Conservation (phyloP, 2,329 filamentous ascomycete species). For the Keithomyces neogunnii region DNA sequence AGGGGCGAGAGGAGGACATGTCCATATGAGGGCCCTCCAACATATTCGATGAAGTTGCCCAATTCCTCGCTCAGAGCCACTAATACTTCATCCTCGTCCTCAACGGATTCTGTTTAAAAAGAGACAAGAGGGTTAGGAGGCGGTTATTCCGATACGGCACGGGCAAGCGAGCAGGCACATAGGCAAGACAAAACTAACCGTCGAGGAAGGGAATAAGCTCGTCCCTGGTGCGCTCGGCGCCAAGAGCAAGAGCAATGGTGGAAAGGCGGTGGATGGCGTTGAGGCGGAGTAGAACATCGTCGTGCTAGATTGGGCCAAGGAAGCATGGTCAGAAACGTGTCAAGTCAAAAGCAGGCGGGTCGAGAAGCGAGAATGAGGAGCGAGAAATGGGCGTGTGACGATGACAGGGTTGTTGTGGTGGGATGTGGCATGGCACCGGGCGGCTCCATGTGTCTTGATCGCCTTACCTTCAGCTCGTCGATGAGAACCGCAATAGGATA, state of each 20-base stretch:
- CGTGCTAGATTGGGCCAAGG: conserved; percentile 55
- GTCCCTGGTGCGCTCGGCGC: conserved; percentile 91
- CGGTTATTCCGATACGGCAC: neutral
- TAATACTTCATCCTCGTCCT: conserved; percentile 97
- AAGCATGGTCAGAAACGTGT: conserved; percentile 16
- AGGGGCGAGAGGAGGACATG: conserved; percentile 95
- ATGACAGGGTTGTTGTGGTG: neutral
- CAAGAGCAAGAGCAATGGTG: conserved; percentile 93
- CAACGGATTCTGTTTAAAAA: conserved; percentile 71
- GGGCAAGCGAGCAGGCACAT: neutral
- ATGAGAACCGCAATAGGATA: conserved; percentile 99
- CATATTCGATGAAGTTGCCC: conserved; percentile 94
- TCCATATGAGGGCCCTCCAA: conserved; percentile 85
- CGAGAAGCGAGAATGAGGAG: conserved; percentile 7
- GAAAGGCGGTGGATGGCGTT: conserved; percentile 98
- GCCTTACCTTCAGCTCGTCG: conserved; percentile 91
- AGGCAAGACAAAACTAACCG: conserved; percentile 52
- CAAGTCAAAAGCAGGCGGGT: conserved; percentile 6
- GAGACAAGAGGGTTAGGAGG: neutral
- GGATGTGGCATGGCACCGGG: neutral
- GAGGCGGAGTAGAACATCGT: conserved; percentile 94
- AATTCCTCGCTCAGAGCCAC: conserved; percentile 96
- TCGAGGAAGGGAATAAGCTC: conserved; percentile 99
- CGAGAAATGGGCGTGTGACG: neutral
- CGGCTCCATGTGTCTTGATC: conserved; percentile 1